phyloP scores from a whole-genome alignment of 192 early-diverging fungal species.

The Endogone sp. region DNA sequence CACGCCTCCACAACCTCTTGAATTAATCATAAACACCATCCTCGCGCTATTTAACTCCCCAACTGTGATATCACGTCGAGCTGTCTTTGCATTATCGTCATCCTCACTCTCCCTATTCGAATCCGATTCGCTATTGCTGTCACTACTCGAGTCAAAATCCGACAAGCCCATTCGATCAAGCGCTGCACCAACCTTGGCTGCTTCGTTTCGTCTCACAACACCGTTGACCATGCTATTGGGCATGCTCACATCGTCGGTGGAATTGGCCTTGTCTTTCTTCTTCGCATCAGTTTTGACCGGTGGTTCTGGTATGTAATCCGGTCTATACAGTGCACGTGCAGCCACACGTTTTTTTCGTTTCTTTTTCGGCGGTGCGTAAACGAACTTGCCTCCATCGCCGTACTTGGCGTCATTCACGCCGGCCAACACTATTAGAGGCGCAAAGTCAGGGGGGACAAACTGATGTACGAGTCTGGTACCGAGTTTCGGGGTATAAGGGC shows the following conservation, averaged over 20 bases:
- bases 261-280: conserved; percentile 2
- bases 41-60: too few species aligned
- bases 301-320: conserved; percentile 26
- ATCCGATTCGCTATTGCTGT: too few species aligned
- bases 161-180: too few species aligned
- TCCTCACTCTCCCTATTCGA: too few species aligned
- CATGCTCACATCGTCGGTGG: neutral
- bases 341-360: neutral
- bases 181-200: neutral
- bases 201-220: neutral
- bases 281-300: conserved; percentile 10
- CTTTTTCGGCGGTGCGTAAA: conserved; percentile 12
- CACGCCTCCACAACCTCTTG: too few species aligned
- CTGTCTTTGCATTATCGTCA: too few species aligned
- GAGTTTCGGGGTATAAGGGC: neutral
- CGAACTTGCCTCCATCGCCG: conserved; percentile 31
- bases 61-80: too few species aligned
- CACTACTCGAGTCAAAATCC: too few species aligned
- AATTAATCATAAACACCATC: too few species aligned
- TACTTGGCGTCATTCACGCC: conserved; percentile 34
- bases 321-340: conserved; percentile 16
- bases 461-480: neutral
- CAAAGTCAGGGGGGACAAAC: conserved; percentile 26
- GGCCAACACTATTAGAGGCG: conserved; percentile 16
- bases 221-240: conserved; percentile 3